Percentiles rank a stretch among this genome's conserved stretches.
Conservation (phyloP, 2,329 filamentous ascomycete species). For the Aureobasidium sp. region DNA sequence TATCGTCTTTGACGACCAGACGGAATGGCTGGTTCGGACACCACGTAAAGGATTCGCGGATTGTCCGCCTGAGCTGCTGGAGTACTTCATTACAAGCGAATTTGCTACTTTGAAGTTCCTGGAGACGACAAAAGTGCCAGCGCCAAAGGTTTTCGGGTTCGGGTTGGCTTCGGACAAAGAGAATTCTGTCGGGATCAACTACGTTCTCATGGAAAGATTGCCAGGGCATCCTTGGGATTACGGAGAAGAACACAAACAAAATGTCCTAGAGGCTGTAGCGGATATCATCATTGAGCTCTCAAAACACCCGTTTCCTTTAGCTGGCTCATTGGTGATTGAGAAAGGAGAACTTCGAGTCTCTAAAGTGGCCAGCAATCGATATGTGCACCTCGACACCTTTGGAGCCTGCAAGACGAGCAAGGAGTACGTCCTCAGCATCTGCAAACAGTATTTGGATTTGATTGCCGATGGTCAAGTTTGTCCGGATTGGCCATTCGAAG, state of each 20-base stretch:
- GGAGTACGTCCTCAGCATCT: not conserved
- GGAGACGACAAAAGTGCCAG: not conserved
- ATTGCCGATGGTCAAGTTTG: constrained; percentile 1
- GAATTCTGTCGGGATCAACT: not conserved
- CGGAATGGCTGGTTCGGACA: not conserved
- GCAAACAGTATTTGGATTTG: constrained; percentile 2
- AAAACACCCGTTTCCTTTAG: not conserved
- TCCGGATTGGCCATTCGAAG: not conserved
- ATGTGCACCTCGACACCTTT: not conserved
- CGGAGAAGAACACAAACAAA: not conserved
- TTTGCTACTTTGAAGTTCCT: constrained; percentile 1
- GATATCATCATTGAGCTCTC: constrained; percentile 6
- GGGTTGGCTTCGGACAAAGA: not conserved
- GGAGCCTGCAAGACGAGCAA: not conserved
- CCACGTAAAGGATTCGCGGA: not conserved
- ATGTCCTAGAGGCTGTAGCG: not conserved
- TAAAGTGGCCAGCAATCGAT: constrained; percentile 2
- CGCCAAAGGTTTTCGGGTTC: not conserved
- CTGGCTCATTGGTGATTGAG: not conserved
- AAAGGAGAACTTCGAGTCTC: not conserved
- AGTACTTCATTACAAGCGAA: constrained; percentile 13
- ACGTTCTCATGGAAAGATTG: constrained; percentile 7
- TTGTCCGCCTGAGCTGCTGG: not conserved
- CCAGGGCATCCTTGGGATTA: not conserved
- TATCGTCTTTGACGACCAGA: not conserved